Percentiles rank a stretch among this genome's conserved stretches.
These are phyloP conservation scores for Alnus glutinosa DNA, from an alignment of 306 rosid species.

Conservation along the genomic window DNA sequence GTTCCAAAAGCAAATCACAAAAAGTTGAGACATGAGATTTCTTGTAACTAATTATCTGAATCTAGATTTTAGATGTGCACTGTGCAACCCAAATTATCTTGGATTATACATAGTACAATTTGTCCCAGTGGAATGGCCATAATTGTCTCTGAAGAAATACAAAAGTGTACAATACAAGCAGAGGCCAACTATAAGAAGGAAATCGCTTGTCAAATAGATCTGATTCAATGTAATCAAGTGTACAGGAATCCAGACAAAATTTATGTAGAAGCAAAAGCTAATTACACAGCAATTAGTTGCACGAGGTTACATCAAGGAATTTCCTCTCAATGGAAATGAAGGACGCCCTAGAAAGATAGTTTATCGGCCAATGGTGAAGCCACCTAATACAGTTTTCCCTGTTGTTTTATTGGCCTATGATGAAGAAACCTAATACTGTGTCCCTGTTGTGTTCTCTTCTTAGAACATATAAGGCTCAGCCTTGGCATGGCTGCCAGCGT, in stretches of 20 bases:
- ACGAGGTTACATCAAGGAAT: not conserved
- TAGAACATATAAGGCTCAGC: not conserved
- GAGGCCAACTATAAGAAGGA: not conserved
- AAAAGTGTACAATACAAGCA: not conserved
- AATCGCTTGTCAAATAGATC: not conserved
- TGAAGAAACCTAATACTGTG: not conserved
- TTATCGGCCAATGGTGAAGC: not conserved
- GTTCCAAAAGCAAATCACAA: not conserved
- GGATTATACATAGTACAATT: not conserved
- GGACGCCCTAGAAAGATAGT: not conserved
- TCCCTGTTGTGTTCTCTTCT: not conserved
- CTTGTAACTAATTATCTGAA: not conserved
- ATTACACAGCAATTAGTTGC: not conserved
- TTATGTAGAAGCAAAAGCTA: not conserved
- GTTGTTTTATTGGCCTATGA: not conserved
- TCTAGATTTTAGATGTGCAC: not conserved
- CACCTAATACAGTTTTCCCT: not conserved
- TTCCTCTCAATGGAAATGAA: not conserved
- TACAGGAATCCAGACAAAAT: not conserved
- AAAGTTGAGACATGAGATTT: not conserved
- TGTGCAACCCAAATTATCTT: constrained; percentile 6
- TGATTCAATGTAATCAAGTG: not conserved
- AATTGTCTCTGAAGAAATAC: not conserved
- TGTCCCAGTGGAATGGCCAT: not conserved
- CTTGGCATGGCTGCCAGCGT: not conserved